These are phyloP conservation scores for Buxus sempervirens DNA, from an alignment of 164 flowering plant genomes.

Conservation along the genomic window DNA sequence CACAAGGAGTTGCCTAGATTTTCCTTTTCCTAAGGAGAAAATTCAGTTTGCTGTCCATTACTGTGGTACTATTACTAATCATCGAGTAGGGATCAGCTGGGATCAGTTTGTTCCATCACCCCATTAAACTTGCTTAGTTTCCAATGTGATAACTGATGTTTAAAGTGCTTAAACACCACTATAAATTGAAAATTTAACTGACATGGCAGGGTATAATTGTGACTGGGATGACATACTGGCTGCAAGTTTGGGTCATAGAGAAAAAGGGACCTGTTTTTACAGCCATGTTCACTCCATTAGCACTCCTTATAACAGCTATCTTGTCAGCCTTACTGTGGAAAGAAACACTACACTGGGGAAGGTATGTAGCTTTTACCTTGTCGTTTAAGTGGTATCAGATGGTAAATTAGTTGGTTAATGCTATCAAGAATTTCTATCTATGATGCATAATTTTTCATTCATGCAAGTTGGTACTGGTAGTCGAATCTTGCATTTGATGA, in stretches of 20 bases:
- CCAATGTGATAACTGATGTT: too few species aligned
- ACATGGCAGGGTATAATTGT: conserved; percentile 19
- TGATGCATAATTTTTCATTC: too few species aligned
- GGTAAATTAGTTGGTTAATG: not conserved
- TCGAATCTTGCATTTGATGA: not conserved
- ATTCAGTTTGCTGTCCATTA: not conserved
- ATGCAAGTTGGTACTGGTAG: too few species aligned
- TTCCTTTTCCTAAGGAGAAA: not conserved
- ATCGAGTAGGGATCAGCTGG: not conserved
- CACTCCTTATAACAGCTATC: conserved; percentile 17
- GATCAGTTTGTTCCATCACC: not conserved
- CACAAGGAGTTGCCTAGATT: not conserved
- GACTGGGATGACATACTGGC: conserved; percentile 10
- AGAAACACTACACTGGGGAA: conserved; percentile 21
- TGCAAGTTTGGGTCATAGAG: conserved; percentile 24
- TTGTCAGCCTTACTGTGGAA: conserved; percentile 18
- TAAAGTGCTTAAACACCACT: not conserved
- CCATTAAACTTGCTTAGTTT: not conserved
- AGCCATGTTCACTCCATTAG: conserved; percentile 21
- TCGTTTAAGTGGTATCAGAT: not conserved
- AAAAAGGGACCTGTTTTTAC: conserved; percentile 27
- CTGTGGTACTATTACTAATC: not conserved
- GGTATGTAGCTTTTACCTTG: conserved; percentile 6
- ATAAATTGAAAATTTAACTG: not conserved
- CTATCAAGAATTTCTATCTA: not conserved